Conservation (phyloP, 2,329 filamentous ascomycete genomes). For the Endothia cerciana region DNA sequence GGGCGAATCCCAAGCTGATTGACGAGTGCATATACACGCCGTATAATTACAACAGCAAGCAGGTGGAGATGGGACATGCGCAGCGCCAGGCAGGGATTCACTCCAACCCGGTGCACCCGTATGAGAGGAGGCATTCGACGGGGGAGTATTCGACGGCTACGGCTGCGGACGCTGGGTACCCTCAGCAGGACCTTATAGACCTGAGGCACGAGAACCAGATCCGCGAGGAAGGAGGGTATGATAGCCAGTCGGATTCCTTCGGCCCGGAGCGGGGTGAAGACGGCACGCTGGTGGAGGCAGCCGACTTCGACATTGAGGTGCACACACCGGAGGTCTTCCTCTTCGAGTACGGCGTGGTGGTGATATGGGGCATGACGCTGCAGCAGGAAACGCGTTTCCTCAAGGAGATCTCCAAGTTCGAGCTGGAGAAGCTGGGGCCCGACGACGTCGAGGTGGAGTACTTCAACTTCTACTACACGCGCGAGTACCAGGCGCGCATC, state of each 20-base stretch:
- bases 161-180: conserved; percentile 46
- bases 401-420: conserved; percentile 93
- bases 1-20: conserved; percentile 86
- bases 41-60: conserved; percentile 72
- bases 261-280: conserved; percentile 36
- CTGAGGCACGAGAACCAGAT: conserved; percentile 50
- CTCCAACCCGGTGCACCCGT: conserved; percentile 47
- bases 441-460: conserved; percentile 95
- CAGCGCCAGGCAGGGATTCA: conserved; percentile 37
- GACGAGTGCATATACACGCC: conserved; percentile 98
- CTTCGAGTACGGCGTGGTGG: conserved; percentile 96
- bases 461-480: conserved; percentile 99
- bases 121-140: conserved; percentile 75
- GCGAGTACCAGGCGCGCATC: conserved; percentile 96
- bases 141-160: conserved; percentile 50
- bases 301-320: conserved; percentile 83
- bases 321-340: conserved; percentile 95
- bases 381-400: conserved; percentile 87
- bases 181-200: conserved; percentile 66
- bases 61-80: conserved; percentile 33
- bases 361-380: conserved; percentile 98
- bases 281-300: conserved; percentile 43
- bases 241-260: conserved; percentile 40
- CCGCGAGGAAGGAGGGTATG: conserved; percentile 33
- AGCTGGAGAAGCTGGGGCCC: conserved; percentile 82